A percentile compares a stretch with the other conserved stretches of the same genome.
Conservation (phyloP, 2,329 filamentous ascomycete species). For the Sporothrix mexicana region DNA sequence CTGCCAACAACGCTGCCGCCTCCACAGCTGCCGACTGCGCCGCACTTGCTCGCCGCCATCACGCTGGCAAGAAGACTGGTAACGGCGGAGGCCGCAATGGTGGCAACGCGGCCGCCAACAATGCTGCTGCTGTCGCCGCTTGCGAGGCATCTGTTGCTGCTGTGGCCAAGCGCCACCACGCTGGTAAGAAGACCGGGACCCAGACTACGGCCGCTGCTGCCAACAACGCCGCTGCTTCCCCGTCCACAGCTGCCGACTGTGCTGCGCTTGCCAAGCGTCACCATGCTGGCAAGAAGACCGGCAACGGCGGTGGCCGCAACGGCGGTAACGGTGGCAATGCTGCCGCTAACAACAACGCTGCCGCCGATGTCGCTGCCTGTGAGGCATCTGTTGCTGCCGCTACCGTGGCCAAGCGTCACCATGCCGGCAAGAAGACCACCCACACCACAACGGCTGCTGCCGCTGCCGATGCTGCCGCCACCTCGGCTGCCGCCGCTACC, state of each 20-base stretch:
- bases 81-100: constrained; percentile 8
- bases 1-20: not conserved
- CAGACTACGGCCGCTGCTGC: constrained; percentile 1
- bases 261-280: constrained; percentile 18
- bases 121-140: not conserved
- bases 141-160: constrained; percentile 19
- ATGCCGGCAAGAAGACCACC: constrained; percentile 27
- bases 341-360: not conserved
- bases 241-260: not conserved
- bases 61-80: constrained; percentile 29
- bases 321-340: no score
- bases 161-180: constrained; percentile 25
- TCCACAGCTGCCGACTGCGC: not conserved
- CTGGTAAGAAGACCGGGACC: constrained; percentile 28
- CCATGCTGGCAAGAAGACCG: constrained; percentile 27
- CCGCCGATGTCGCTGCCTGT: constrained; percentile 8
- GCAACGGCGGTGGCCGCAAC: no score
- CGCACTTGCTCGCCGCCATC: constrained; percentile 21
- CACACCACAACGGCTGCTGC: not conserved
- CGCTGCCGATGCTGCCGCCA: not conserved
- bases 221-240: not conserved
- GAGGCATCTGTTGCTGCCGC: not conserved
- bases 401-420: constrained; percentile 29
- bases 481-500: not conserved
- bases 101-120: not conserved